Conservation (phyloP, 768 basidiomycete genomes). For the Cystobasidium ongulense region DNA sequence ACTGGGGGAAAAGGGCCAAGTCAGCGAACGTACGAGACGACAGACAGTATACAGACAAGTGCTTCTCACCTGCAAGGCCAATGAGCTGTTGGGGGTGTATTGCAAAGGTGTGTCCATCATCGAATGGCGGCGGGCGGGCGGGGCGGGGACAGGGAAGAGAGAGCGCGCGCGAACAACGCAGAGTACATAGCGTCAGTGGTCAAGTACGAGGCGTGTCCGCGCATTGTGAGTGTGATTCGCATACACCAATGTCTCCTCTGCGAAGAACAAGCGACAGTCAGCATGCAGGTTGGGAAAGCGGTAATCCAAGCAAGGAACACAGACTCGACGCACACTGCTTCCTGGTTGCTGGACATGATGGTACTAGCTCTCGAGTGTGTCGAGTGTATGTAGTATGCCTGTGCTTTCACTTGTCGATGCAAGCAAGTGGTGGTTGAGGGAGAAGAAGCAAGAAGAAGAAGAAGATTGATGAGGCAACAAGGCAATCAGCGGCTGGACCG, state of each 20-base stretch:
- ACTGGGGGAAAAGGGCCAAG: neutral
- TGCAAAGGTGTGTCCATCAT: neutral
- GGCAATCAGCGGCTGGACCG: neutral
- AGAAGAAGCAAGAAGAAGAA: neutral
- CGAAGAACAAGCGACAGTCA: neutral
- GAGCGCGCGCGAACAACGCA: neutral
- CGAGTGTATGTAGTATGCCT: too few relatives aligned
- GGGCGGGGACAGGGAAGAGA: neutral
- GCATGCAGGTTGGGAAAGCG: neutral
- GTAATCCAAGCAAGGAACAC: neutral
- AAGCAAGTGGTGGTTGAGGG: neutral
- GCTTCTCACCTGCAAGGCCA: conserved; percentile 39
- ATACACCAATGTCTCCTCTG: conserved; percentile 41
- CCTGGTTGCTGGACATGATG: neutral
- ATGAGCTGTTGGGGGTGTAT: conserved; percentile 36
- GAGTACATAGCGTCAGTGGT: too few relatives aligned
- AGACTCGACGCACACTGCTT: conserved; percentile 9
- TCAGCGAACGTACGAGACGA: neutral
- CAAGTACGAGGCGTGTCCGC: too few relatives aligned
- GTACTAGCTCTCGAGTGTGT: neutral
- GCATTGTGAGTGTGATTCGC: conserved; percentile 22
- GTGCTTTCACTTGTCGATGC: neutral
- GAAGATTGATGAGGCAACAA: neutral
- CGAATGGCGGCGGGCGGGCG: neutral
- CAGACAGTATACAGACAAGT: neutral